Percentiles rank a stretch among this genome's conserved stretches.
Conservation (phyloP, 202 grass and related monocot genomes). For the Schoenoplectus tabernaemontani region DNA sequence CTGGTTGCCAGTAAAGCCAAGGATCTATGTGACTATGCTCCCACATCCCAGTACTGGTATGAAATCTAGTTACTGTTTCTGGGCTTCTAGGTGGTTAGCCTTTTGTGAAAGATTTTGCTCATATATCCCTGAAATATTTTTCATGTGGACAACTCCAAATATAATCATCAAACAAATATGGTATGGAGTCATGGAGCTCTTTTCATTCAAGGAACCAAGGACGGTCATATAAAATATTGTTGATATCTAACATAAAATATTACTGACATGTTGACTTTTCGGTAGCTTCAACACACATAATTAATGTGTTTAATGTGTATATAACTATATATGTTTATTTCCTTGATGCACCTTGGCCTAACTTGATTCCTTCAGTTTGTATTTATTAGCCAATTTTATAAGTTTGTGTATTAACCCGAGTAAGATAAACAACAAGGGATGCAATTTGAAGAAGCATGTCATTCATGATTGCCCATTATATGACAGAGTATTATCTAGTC, state of each 20-base stretch:
- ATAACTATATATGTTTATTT: too few relatives aligned
- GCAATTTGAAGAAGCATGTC: too few relatives aligned
- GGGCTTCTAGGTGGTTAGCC: conserved; percentile 3
- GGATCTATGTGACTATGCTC: background rate
- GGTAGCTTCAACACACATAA: background rate
- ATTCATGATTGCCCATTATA: too few relatives aligned
- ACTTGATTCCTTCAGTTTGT: too few relatives aligned
- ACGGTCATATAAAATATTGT: background rate
- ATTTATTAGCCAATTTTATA: too few relatives aligned
- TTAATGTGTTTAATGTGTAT: too few relatives aligned
- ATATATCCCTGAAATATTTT: conserved; percentile 11
- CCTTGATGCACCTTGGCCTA: too few relatives aligned
- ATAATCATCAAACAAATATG: background rate
- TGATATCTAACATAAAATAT: background rate
- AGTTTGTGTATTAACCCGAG: too few relatives aligned
- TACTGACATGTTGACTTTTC: background rate
- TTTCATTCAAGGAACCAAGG: too few relatives aligned
- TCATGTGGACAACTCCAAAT: background rate
- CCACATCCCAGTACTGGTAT: conserved; percentile 10
- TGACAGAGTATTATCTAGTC: too few relatives aligned
- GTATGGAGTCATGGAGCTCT: too few relatives aligned
- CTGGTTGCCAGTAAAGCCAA: conserved; percentile 12
- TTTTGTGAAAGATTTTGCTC: conserved; percentile 1
- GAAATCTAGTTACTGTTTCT: conserved; percentile 21
- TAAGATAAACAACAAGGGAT: too few relatives aligned